phyloP scores from a whole-genome alignment of 176 grass and related monocot genomes.

The Melocanna baccifera region DNA sequence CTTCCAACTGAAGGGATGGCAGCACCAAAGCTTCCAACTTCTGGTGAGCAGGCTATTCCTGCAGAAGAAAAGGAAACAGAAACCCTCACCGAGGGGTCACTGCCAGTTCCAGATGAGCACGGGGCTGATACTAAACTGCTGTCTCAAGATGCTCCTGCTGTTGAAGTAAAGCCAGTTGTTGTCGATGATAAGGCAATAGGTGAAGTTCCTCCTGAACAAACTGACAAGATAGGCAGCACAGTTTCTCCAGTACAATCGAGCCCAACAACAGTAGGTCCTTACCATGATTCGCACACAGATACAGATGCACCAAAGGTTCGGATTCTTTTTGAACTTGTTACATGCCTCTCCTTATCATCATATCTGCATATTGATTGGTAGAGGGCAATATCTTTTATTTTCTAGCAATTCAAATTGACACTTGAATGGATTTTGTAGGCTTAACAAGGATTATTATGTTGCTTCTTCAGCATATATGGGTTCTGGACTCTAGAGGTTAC shows the following conservation, averaged over 20 bases:
- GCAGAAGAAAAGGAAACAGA: constrained; percentile 46
- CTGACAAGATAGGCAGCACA: constrained; percentile 22
- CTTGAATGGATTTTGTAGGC: neutral
- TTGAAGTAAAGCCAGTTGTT: constrained; percentile 34
- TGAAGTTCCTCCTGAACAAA: constrained; percentile 43
- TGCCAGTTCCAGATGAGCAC: constrained; percentile 38
- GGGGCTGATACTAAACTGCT: constrained; percentile 26
- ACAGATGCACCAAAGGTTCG: constrained; percentile 49
- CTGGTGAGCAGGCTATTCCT: constrained; percentile 30
- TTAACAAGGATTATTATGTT: neutral
- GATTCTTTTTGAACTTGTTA: constrained; percentile 19
- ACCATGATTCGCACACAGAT: constrained; percentile 19
- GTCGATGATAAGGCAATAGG: constrained; percentile 32
- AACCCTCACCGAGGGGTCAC: constrained; percentile 19
- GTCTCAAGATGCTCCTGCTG: constrained; percentile 27
- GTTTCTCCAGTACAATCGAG: constrained; percentile 34
- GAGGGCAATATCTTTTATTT: neutral
- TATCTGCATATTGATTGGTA: constrained; percentile 21
- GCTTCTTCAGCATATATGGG: neutral
- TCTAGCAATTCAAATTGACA: constrained; percentile 12
- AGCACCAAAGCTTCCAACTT: constrained; percentile 20
- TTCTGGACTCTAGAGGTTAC: neutral
- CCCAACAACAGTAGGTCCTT: constrained; percentile 18
- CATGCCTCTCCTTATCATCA: neutral
- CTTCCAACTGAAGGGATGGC: constrained; percentile 21